Base-by-base conservation (phyloP, 1,139 yeast genomes). In the Yamadazyma epiphylla region DNA sequence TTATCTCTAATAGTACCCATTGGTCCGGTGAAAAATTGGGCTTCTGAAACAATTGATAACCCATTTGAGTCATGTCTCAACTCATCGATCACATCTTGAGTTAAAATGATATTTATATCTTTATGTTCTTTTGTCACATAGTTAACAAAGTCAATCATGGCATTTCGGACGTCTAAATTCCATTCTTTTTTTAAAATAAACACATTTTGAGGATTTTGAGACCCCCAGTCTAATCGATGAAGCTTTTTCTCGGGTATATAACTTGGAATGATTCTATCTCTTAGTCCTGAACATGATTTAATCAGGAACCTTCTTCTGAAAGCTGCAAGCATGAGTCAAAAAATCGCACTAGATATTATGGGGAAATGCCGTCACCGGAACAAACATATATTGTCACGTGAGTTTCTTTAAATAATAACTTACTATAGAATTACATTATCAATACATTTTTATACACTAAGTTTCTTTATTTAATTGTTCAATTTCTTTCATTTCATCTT, bases 131-230 rank as follows among this genome's bases (percentile, higher is more conserved):
- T 55, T 38, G 77, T 77, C 12, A 86, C 42, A 39, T 63, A 70
- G 25, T 67, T 58, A 19, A 87, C 74, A 39, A 89, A 80, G 31
- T 69, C 64, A 7, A 77, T 66, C 74, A 81, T 74, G 6, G 94
- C 88, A 12, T 65, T 62, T 10, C 81, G 66, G 1, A 86, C 94
- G 7, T 64, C 59, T 3, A 62, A 55, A 33, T 85, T 76, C 81
- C 87, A 78, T 1, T 96, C 96, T 52, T 89, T 89, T 54, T 87
- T 88, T 25, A 86, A 85, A 24, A 89, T 66, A 37, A 81, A 73
- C 7, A 89, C 74, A 51, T 89, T 89, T 38, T 76, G 72, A 10
- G 86, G 73, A 33, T 19, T 55, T 13, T 11, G 11, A 12, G 28
- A 42, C 5, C 14, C 37, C 74, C 68, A 78, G 15, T 66, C 55